Base-by-base conservation (phyloP, 177 flowering plant species). In the Vitis hybrid region DNA sequence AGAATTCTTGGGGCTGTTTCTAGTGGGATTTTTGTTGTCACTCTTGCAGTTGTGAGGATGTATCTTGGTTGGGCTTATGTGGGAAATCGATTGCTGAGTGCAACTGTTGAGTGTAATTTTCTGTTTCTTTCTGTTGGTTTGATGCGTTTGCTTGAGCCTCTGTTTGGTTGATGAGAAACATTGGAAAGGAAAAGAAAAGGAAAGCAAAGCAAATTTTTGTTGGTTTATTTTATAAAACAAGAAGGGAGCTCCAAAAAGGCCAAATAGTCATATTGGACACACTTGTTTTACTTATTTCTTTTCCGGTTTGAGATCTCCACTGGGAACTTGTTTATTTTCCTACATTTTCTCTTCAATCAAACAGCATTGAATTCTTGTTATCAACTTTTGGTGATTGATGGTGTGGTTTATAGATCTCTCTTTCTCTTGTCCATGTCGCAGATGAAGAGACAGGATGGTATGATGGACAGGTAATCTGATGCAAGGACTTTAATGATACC, bases 371-470 rank as follows among this genome's bases (percentile, higher is more conserved):
- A n/a, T 65, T 65, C 56, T 22, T 65, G 56, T 50, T 66, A 12
- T 49, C 33, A 69, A 19, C 1, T 52, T 18, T 51, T 11, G 19
- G 49, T 61, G 11, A 28, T 65, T 70, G 54, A 33, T 60, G 17
- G 18, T 9, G 7, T 38, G 47, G 7, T 54, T 54, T 44, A 28
- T 28, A 19, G 6, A 24, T 9, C 47, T 12, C 50, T 65, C 9
- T 55, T 31, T 60, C 65, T 68, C 62, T 24, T 20, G 65, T 53
- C 18, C 38, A 15, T 59, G 82, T 28, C 31, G 68, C 87, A 92
- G 98, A 95, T 84, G 97, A 95, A 77, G 98, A 95, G 79, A 95
- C 97, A 0, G 98, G 97, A 6, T 95, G 98, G 98, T 95, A 91
- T 62, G 98, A 95, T 84, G 98, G 98, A 55, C 97, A 92, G 97